phyloP scores from a whole-genome alignment of 2,329 filamentous ascomycete genomes.

The Hymenoscyphus occultus region DNA sequence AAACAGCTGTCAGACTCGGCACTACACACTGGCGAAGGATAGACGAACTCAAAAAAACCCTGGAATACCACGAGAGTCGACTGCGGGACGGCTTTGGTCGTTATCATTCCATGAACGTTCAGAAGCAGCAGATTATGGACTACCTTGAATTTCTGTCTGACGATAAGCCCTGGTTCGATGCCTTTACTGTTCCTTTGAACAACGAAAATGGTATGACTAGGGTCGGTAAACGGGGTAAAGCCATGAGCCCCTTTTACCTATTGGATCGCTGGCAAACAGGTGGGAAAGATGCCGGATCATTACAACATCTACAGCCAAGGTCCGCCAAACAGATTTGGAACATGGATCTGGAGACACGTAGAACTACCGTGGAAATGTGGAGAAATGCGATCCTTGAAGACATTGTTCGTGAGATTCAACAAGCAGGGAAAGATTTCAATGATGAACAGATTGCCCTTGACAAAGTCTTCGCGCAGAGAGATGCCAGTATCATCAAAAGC shows the following conservation, averaged over 20 bases:
- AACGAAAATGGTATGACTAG: conserved; percentile 43
- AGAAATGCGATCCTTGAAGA: conserved; percentile 48
- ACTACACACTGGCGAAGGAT: conserved; percentile 42
- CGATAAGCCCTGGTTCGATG: conserved; percentile 51
- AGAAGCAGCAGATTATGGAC: conserved; percentile 37
- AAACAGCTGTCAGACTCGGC: conserved; percentile 38
- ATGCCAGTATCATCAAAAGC: conserved; percentile 44
- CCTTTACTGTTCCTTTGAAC: conserved; percentile 50
- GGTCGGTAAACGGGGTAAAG: conserved; percentile 47
- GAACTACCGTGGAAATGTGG: conserved; percentile 44
- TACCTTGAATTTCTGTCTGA: conserved; percentile 51
- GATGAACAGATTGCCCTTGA: conserved; percentile 41
- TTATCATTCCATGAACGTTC: conserved; percentile 20
- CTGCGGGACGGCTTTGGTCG: conserved; percentile 26
- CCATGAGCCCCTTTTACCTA: conserved; percentile 48
- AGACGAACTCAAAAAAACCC: conserved; percentile 39
- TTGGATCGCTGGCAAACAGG: conserved; percentile 52
- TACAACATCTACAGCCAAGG: conserved; percentile 37
- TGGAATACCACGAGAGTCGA: conserved; percentile 32
- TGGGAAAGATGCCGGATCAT: conserved; percentile 41
- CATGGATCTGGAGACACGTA: conserved; percentile 41
- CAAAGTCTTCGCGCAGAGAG: conserved; percentile 44
- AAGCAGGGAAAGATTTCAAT: conserved; percentile 43
- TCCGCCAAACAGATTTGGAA: conserved; percentile 49
- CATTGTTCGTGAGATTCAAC: conserved; percentile 42